phyloP scores from a whole-genome alignment of 2,329 filamentous ascomycete genomes.

The Botrytis porri region DNA sequence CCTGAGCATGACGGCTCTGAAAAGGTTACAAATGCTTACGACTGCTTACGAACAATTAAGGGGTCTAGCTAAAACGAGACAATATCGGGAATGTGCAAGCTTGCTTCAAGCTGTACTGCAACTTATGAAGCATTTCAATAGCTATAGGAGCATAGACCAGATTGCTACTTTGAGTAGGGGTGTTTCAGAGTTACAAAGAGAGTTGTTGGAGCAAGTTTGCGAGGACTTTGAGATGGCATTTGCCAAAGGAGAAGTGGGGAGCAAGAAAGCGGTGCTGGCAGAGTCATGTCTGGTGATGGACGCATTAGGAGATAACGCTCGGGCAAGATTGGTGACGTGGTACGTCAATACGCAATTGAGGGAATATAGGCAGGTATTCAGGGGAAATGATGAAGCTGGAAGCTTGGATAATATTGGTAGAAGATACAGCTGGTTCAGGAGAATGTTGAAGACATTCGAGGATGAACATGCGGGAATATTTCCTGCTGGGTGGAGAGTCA shows the following conservation, averaged over 20 bases:
- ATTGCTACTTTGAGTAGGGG: slow-evolving; percentile 91
- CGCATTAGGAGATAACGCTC: slow-evolving; percentile 83
- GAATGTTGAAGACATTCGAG: slow-evolving; percentile 93
- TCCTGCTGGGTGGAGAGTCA: slow-evolving; percentile 81
- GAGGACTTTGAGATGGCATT: slow-evolving; percentile 98
- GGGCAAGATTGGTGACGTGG: slow-evolving; percentile 82
- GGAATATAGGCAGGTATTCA: slow-evolving; percentile 93
- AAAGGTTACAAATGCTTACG: slow-evolving; percentile 96
- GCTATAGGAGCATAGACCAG: slow-evolving; percentile 95
- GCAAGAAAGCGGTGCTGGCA: slow-evolving; percentile 66
- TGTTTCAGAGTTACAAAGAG: slow-evolving; percentile 88
- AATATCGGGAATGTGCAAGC: slow-evolving; percentile 93
- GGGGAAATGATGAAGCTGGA: slow-evolving; percentile 93
- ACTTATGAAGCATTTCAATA: slow-evolving; percentile 98
- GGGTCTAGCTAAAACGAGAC: slow-evolving; percentile 75
- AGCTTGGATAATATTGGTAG: slow-evolving; percentile 95
- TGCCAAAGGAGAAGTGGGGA: slow-evolving; percentile 76
- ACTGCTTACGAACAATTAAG: slow-evolving; percentile 97
- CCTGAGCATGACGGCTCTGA: slow-evolving; percentile 94
- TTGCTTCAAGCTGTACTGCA: slow-evolving; percentile 92
- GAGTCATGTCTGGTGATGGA: slow-evolving; percentile 95
- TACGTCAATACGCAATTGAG: slow-evolving; percentile 96
- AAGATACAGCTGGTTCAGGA: slow-evolving; percentile 92
- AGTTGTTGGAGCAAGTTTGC: slow-evolving; percentile 94
- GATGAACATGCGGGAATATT: slow-evolving; percentile 89